Percentiles rank a stretch among this genome's conserved stretches.
These are phyloP conservation scores for Balansia obtecta DNA, from an alignment of 2,329 filamentous ascomycete genomes.

Conservation along the genomic window DNA sequence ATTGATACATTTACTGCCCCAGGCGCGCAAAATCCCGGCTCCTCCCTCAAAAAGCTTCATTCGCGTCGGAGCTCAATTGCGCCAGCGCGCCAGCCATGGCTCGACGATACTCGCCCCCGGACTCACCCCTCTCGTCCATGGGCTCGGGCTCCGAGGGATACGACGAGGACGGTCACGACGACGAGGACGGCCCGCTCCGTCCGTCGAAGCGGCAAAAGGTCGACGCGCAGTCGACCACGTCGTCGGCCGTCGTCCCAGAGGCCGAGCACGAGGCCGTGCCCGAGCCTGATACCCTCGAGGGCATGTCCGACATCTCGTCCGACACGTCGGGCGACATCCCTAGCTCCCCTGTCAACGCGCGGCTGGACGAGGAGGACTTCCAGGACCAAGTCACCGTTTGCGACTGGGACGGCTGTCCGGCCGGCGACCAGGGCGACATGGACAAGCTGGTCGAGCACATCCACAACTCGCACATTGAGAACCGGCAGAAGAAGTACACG, in stretches of 20 bases:
- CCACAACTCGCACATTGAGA: constrained; percentile 88
- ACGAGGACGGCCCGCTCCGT: constrained; percentile 26
- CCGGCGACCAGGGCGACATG: constrained; percentile 66
- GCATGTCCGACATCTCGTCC: constrained; percentile 65
- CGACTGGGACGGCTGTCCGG: constrained; percentile 63
- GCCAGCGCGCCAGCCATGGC: constrained; percentile 19
- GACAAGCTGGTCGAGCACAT: constrained; percentile 71
- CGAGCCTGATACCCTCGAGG: constrained; percentile 40
- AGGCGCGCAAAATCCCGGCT: not conserved
- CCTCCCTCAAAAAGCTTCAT: not conserved
- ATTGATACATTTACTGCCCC: not conserved
- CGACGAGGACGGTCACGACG: constrained; percentile 32
- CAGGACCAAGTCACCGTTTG: constrained; percentile 69
- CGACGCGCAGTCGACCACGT: constrained; percentile 31
- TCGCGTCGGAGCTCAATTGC: not conserved
- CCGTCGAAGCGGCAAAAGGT: constrained; percentile 36
- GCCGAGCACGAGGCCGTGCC: constrained; percentile 33
- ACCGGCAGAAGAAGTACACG: constrained; percentile 90
- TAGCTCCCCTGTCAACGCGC: constrained; percentile 53
- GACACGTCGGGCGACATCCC: constrained; percentile 83
- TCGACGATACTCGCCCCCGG: constrained; percentile 25
- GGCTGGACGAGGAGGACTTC: constrained; percentile 61
- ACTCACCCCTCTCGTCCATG: constrained; percentile 36
- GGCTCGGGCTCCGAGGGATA: constrained; percentile 30
- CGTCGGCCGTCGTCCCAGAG: constrained; percentile 29